A percentile compares a stretch with the other conserved stretches of the same genome.
Conservation (phyloP, 352 stramenopile species). For the Phytophthora pseudosyringae region DNA sequence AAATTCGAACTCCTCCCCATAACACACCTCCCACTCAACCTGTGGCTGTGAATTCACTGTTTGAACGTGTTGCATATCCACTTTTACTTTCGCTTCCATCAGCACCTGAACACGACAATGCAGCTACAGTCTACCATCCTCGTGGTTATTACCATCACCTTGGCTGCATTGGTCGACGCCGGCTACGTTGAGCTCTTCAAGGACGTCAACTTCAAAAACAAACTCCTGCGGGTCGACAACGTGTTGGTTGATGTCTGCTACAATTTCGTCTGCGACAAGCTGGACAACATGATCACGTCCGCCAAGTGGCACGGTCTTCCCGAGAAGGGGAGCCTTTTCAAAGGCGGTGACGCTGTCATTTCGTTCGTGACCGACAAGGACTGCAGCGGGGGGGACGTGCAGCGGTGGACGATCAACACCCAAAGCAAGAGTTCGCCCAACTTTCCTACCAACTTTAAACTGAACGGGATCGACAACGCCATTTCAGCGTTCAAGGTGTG, state of each 20-base stretch:
- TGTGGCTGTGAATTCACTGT: too few species aligned
- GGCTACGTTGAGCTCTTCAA: conserved; percentile 24
- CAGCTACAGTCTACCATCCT: background rate
- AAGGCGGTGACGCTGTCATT: background rate
- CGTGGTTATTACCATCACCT: background rate
- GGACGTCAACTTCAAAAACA: conserved; percentile 21
- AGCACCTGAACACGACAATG: background rate
- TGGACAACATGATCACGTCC: conserved; percentile 23
- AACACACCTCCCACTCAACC: too few species aligned
- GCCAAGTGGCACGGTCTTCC: conserved; percentile 17
- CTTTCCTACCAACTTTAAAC: conserved; percentile 28
- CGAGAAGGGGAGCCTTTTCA: conserved; percentile 2
- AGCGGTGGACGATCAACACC: conserved; percentile 4
- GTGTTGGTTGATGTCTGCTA: conserved; percentile 19
- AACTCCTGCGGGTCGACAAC: conserved; percentile 6
- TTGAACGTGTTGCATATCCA: too few species aligned
- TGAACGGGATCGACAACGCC: conserved; percentile 34
- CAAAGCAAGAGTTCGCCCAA: conserved; percentile 9
- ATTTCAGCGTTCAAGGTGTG: conserved; percentile 45
- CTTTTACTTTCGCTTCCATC: background rate
- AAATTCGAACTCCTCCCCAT: too few species aligned
- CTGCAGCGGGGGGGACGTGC: conserved; percentile 6
- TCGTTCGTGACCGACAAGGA: conserved; percentile 18
- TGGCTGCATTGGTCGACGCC: background rate
- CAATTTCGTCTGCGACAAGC: conserved; percentile 10